Percentiles rank a stretch among this genome's conserved stretches.
These are phyloP conservation scores for Talaromyces sp. DNA, from an alignment of 2,329 filamentous ascomycete genomes.

Conservation along the genomic window DNA sequence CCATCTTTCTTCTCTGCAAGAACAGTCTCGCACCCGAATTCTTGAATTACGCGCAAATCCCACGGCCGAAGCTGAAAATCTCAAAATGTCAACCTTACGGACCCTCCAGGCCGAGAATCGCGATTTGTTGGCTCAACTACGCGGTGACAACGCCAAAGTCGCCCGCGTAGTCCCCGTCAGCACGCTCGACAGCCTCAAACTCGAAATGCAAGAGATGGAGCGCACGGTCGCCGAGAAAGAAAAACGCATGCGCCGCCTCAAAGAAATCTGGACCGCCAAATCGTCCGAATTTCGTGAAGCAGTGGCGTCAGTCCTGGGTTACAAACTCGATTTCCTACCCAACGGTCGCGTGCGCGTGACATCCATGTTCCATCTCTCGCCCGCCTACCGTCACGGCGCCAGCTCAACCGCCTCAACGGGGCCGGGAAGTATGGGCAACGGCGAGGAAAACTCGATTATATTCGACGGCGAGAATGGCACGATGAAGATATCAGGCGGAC, in stretches of 20 bases:
- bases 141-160: conserved; percentile 46
- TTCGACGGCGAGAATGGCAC: conserved; percentile 93
- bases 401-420: conserved; percentile 42
- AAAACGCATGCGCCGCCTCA: conserved; percentile 80
- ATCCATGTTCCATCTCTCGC: conserved; percentile 72
- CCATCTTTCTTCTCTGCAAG: conserved; percentile 66
- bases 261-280: conserved; percentile 89
- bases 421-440: conserved; percentile 43
- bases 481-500: conserved; percentile 95
- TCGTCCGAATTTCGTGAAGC: conserved; percentile 93
- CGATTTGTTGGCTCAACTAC: conserved; percentile 72
- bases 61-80: conserved; percentile 76
- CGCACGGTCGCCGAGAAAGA: conserved; percentile 65
- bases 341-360: conserved; percentile 94
- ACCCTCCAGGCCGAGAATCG: conserved; percentile 79
- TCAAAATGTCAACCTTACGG: conserved; percentile 75
- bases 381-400: conserved; percentile 43
- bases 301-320: conserved; percentile 85
- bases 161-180: conserved; percentile 69
- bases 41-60: conserved; percentile 89
- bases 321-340: conserved; percentile 94
- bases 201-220: conserved; percentile 70
- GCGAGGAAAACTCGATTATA: conserved; percentile 60
- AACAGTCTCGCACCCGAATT: conserved; percentile 72
- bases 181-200: conserved; percentile 69